Evolutionary conservation across 1,139 yeast species (phyloP), one percentile per base, ranked within the genome.

Genomic region (Yueomyces sp.): DNA sequence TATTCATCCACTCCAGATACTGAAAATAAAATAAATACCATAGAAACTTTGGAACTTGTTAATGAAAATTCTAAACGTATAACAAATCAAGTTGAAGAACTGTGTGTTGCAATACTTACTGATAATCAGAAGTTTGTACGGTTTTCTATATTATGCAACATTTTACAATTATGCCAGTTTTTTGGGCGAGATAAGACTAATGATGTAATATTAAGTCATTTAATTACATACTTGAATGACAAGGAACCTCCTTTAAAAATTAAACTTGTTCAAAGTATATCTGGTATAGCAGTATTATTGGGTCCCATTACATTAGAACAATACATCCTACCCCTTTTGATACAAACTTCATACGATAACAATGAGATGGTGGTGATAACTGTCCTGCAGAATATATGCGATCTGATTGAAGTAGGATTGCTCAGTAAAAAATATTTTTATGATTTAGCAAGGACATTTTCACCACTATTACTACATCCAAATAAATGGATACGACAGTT

Each of bases 181-280:
- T 81, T 93, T 58, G 96, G 96, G 0, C 77, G 81, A 41, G 95
- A 86, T 42, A 82, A 78, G 52, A 82, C 96, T 0, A 87, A 84
- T 56, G 97, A 93, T 60, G 69, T 89, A 38, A 78, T 93, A 12
- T 63, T 93, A 40, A 89, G 96, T 38, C 98, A 93, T 66, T 66
- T 89, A 43, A 87, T 91, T 39, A 89, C 97, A 0, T 93, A 87
- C 55, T 65, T 93, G 47, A 93, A 93, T 59, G 96, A 87, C 56
- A 71, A 77, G 41, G 78, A 80, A 53, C 68, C 81, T 3, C 73
- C 76, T 30, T 65, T 91, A 28, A 69, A 94, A 45, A 65, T 82
- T 32, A 78, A 80, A 5, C 79, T 93, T 52, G 76, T 89, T 39
- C 73, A 79, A 36, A 72, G 86, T n/a, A 75, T 89, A n/a, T 72